Evolutionary conservation across 345 rosid species (phyloP).

Genomic region (Carallia brachiata): DNA sequence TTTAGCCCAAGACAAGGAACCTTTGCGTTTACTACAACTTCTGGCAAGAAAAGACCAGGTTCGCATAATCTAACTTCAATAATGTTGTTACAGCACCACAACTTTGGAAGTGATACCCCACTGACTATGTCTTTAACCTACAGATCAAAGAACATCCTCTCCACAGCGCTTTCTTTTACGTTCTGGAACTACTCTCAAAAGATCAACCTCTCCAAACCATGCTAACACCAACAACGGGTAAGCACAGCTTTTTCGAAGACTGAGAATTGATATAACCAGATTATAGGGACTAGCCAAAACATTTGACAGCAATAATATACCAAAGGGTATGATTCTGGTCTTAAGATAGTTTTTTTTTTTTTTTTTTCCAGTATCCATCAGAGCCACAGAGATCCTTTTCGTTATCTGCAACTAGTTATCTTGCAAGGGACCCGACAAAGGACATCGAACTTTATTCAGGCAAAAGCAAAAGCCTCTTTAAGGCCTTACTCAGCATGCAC

Average conservation of each 20-base stretch:
- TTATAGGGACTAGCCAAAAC: neutral
- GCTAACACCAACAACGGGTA: conserved; percentile 37
- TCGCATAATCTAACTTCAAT: neutral
- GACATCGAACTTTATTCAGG: conserved; percentile 41
- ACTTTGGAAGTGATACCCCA: neutral
- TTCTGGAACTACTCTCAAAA: conserved; percentile 45
- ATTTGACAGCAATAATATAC: neutral
- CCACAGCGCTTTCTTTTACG: conserved; percentile 46
- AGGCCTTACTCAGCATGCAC: conserved; percentile 69
- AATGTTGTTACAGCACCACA: neutral
- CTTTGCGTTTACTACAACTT: conserved; percentile 35
- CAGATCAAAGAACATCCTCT: conserved; percentile 55
- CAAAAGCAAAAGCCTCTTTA: conserved; percentile 55
- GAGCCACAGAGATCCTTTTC: conserved; percentile 53
- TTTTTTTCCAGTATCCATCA: conserved; percentile 36
- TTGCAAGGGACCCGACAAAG: conserved; percentile 31
- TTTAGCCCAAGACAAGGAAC: conserved; percentile 28
- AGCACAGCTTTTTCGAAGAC: neutral
- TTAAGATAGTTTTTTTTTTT: conserved; percentile 6
- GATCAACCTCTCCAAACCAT: conserved; percentile 51
- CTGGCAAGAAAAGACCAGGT: conserved; percentile 40
- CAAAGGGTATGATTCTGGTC: neutral
- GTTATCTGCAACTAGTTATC: conserved; percentile 19
- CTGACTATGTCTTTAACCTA: neutral
- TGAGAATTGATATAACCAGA: neutral